phyloP scores from a whole-genome alignment of 192 early-diverging fungal species.

The Entophlyctis helioformis region DNA sequence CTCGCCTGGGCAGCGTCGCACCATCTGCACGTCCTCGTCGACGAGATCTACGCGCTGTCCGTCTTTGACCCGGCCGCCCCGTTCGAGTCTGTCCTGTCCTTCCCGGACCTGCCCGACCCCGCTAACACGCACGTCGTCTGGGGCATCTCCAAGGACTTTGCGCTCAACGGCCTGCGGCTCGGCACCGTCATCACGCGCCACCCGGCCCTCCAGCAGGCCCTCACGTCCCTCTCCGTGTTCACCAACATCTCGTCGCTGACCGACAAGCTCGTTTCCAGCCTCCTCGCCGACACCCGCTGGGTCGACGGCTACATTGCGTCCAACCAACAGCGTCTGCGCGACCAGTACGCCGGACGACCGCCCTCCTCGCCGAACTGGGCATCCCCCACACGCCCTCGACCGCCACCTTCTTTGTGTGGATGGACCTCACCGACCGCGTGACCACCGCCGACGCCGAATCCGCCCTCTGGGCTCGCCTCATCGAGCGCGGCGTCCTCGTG shows the following conservation, averaged over 20 bases:
- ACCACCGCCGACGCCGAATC: not conserved
- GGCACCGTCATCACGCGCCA: constrained; percentile 40
- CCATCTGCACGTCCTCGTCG: constrained; percentile 54
- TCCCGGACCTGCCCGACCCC: constrained; percentile 48
- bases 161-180: constrained; percentile 60
- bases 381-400: constrained; percentile 48
- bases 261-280: constrained; percentile 39
- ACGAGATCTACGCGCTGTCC: constrained; percentile 64
- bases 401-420: constrained; percentile 58
- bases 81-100: constrained; percentile 54
- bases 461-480: constrained; percentile 1
- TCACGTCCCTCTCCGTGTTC: constrained; percentile 24
- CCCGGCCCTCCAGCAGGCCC: constrained; percentile 3
- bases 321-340: constrained; percentile 44
- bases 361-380: constrained; percentile 24
- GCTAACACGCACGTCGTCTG: constrained; percentile 57
- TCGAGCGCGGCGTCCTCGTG: constrained; percentile 46
- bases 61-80: constrained; percentile 1
- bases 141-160: constrained; percentile 78
- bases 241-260: constrained; percentile 48
- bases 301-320: constrained; percentile 44
- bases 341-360: constrained; percentile 29
- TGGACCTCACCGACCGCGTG: not conserved
- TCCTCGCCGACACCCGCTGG: constrained; percentile 42
- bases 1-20: constrained; percentile 52